Evolutionary conservation across 139 green algal genomes (phyloP).

Genomic region (Chlamydomonas applanata): DNA sequence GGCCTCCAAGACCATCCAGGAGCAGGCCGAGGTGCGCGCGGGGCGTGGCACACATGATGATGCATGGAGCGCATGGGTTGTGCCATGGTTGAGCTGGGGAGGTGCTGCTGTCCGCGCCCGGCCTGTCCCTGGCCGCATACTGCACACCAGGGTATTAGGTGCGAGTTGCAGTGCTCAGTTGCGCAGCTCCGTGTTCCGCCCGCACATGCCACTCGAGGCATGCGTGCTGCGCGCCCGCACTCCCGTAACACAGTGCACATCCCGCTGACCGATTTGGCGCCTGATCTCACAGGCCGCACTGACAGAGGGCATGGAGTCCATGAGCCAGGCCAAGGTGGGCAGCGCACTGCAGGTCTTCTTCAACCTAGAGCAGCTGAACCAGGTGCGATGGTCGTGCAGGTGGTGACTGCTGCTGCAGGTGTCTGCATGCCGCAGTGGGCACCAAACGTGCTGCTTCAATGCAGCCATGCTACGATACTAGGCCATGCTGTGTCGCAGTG

Average conservation of each 20-base stretch:
- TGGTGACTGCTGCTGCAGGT: background rate
- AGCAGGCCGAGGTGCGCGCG: slow-evolving; percentile 55
- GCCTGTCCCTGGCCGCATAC: too few relatives aligned
- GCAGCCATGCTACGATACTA: too few relatives aligned
- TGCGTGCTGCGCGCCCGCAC: too few relatives aligned
- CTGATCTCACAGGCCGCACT: slow-evolving; percentile 66
- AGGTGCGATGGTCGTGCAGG: slow-evolving; percentile 41
- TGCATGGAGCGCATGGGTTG: background rate
- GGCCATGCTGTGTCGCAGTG: background rate
- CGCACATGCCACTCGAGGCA: too few relatives aligned
- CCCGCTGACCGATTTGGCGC: too few relatives aligned
- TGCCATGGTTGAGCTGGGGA: too few relatives aligned
- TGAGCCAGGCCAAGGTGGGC: slow-evolving; percentile 87
- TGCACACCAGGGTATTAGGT: too few relatives aligned
- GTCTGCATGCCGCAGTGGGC: too few relatives aligned
- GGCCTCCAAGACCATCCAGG: slow-evolving; percentile 40
- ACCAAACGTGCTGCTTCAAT: background rate
- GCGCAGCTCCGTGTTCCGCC: too few relatives aligned
- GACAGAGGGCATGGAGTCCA: slow-evolving; percentile 65
- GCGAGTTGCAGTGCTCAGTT: too few relatives aligned
- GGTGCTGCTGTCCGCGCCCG: too few relatives aligned
- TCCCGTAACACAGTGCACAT: too few relatives aligned
- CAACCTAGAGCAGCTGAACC: slow-evolving; percentile 79
- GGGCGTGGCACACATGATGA: background rate
- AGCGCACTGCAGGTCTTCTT: slow-evolving; percentile 87